Evolutionary conservation across 805 yeast species (phyloP).

Genomic region (Nematodospora valgi): DNA sequence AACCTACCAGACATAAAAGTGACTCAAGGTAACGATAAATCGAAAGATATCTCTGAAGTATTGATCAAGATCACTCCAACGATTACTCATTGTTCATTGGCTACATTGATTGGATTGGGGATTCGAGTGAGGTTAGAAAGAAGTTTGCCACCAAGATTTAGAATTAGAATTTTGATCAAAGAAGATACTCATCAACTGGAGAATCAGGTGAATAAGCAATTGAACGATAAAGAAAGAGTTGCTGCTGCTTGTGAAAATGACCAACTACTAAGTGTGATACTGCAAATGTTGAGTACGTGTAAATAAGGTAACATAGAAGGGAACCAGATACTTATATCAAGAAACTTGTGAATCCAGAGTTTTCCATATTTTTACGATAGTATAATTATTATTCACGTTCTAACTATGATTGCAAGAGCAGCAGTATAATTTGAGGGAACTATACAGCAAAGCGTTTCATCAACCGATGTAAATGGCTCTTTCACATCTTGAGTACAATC

Average conservation of each 20-base stretch:
- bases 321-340: too few species aligned
- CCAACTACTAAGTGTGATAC: slow-evolving; percentile 83
- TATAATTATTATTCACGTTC: too few species aligned
- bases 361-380: too few species aligned
- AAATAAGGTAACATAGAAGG: slow-evolving; percentile 17
- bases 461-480: too few species aligned
- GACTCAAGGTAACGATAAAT: slow-evolving; percentile 44
- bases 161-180: slow-evolving; percentile 75
- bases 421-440: too few species aligned
- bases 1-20: slow-evolving; percentile 78
- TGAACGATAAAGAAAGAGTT: slow-evolving; percentile 95
- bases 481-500: too few species aligned
- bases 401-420: too few species aligned
- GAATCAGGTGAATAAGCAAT: slow-evolving; percentile 90
- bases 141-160: slow-evolving; percentile 77
- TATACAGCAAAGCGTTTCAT: too few species aligned
- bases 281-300: slow-evolving; percentile 88
- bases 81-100: slow-evolving; percentile 94
- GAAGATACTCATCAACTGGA: slow-evolving; percentile 96
- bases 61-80: slow-evolving; percentile 90
- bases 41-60: slow-evolving; percentile 62
- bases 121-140: slow-evolving; percentile 89
- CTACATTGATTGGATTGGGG: slow-evolving; percentile 93
- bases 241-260: slow-evolving; percentile 99
- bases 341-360: too few species aligned